These are phyloP conservation scores for Cyathus striatus DNA, from an alignment of 768 basidiomycete species.

Conservation along the genomic window DNA sequence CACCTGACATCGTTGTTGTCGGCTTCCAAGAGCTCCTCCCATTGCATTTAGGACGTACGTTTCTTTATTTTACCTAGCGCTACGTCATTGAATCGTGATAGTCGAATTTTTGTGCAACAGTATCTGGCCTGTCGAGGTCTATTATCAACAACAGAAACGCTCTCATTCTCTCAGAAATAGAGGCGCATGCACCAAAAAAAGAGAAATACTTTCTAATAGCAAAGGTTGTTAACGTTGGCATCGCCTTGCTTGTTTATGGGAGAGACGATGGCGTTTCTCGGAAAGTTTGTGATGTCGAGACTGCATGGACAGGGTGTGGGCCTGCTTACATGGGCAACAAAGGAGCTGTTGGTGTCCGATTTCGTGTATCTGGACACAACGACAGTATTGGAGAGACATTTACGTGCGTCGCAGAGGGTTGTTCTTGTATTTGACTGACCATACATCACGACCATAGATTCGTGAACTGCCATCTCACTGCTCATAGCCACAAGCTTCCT, in stretches of 20 bases:
- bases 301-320: slow-evolving; percentile 71
- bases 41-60: slow-evolving; percentile 80
- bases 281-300: slow-evolving; percentile 59
- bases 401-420: slow-evolving; percentile 57
- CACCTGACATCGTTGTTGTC: slow-evolving; percentile 85
- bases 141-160: slow-evolving; percentile 66
- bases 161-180: slow-evolving; percentile 73
- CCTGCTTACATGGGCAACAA: slow-evolving; percentile 89
- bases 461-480: slow-evolving; percentile 87
- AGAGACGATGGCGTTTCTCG: slow-evolving; percentile 63
- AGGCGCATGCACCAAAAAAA: slow-evolving; percentile 63
- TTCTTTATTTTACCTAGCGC: background rate
- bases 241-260: slow-evolving; percentile 85
- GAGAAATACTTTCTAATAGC: slow-evolving; percentile 77
- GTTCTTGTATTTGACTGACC: slow-evolving; percentile 1
- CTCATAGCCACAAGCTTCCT: slow-evolving; percentile 63
- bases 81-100: slow-evolving; percentile 2
- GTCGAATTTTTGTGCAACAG: slow-evolving; percentile 32
- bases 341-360: slow-evolving; percentile 85
- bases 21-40: slow-evolving; percentile 94
- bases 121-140: slow-evolving; percentile 68
- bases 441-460: slow-evolving; percentile 48
- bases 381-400: slow-evolving; percentile 65
- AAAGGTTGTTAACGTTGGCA: slow-evolving; percentile 78
- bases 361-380: slow-evolving; percentile 59